Conservation (phyloP, 2,329 filamentous ascomycete species). For the Microdochium paspali region DNA sequence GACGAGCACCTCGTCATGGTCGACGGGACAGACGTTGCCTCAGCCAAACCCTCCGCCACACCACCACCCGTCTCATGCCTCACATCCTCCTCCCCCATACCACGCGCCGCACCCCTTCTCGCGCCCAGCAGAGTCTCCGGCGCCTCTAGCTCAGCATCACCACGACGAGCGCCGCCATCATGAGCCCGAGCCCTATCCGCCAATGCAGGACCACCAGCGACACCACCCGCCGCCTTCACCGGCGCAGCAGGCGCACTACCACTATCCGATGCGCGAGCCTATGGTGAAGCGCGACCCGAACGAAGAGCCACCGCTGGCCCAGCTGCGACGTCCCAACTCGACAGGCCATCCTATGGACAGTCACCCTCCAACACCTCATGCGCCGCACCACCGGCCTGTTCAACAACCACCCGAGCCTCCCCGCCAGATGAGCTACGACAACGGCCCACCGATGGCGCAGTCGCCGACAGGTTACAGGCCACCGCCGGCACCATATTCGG, state of each 20-base stretch:
- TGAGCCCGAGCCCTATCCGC: constrained; percentile 44
- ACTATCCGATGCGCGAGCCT: constrained; percentile 38
- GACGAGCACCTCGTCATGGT: constrained; percentile 29
- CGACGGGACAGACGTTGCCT: constrained; percentile 34
- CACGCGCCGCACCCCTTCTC: constrained; percentile 21
- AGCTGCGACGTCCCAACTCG: constrained; percentile 41
- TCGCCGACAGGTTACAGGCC: constrained; percentile 32
- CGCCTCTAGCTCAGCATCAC: constrained; percentile 31
- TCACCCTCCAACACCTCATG: constrained; percentile 24
- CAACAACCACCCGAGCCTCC: constrained; percentile 35
- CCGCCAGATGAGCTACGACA: constrained; percentile 45
- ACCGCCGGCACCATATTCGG: constrained; percentile 24
- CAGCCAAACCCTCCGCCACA: constrained; percentile 22
- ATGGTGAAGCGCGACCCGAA: constrained; percentile 47
- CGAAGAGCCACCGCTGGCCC: constrained; percentile 32
- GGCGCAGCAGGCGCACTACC: constrained; percentile 29
- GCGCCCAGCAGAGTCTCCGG: constrained; percentile 25
- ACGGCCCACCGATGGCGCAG: constrained; percentile 32
- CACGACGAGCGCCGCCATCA: constrained; percentile 47
- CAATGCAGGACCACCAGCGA: constrained; percentile 44
- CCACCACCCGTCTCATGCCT: constrained; percentile 26
- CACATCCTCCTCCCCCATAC: constrained; percentile 21
- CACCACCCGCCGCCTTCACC: constrained; percentile 32
- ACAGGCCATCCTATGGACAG: constrained; percentile 30
- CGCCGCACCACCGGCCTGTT: constrained; percentile 20